Percentiles rank a stretch among this genome's conserved stretches.
phyloP scores from a whole-genome alignment of 208 protist species.

The Wallacemonas sp. region DNA sequence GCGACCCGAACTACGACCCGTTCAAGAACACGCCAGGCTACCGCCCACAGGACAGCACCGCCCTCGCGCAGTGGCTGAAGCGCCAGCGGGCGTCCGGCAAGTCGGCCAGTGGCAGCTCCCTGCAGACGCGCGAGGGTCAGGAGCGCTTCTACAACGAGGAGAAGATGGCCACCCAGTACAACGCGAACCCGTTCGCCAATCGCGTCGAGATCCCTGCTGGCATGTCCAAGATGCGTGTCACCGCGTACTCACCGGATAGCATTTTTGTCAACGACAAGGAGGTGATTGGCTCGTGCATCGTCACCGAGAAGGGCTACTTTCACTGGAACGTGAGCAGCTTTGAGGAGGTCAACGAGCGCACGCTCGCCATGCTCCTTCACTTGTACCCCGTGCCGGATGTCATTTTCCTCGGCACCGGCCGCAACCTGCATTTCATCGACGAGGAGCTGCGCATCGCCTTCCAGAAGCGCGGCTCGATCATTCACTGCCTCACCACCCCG shows the following conservation, averaged over 20 bases:
- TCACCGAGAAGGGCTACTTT: constrained; percentile 85
- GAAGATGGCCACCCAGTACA: constrained; percentile 92
- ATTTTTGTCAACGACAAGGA: constrained; percentile 90
- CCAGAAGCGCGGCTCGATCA: constrained; percentile 82
- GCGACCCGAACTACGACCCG: constrained; percentile 87
- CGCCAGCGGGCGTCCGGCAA: constrained; percentile 83
- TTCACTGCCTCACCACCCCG: constrained; percentile 89
- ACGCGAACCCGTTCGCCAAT: constrained; percentile 84
- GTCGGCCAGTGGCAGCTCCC: constrained; percentile 65
- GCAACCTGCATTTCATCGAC: constrained; percentile 88
- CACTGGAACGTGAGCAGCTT: constrained; percentile 92
- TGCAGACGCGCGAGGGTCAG: constrained; percentile 84
- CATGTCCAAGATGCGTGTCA: constrained; percentile 71
- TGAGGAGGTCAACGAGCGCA: constrained; percentile 86
- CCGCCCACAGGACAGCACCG: constrained; percentile 78
- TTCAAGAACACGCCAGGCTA: constrained; percentile 87
- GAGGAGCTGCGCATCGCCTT: constrained; percentile 88
- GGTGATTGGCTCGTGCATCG: constrained; percentile 91
- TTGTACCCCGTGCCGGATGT: constrained; percentile 89
- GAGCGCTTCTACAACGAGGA: constrained; percentile 92
- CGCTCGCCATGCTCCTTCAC: constrained; percentile 80
- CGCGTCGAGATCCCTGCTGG: constrained; percentile 80
- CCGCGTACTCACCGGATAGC: constrained; percentile 88
- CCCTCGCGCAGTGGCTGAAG: constrained; percentile 89
- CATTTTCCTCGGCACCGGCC: constrained; percentile 84